A percentile compares a stretch with the other conserved stretches of the same genome.
Conservation (phyloP, 1,284 basidiomycete species). For the Papiliotrema terrestris region DNA sequence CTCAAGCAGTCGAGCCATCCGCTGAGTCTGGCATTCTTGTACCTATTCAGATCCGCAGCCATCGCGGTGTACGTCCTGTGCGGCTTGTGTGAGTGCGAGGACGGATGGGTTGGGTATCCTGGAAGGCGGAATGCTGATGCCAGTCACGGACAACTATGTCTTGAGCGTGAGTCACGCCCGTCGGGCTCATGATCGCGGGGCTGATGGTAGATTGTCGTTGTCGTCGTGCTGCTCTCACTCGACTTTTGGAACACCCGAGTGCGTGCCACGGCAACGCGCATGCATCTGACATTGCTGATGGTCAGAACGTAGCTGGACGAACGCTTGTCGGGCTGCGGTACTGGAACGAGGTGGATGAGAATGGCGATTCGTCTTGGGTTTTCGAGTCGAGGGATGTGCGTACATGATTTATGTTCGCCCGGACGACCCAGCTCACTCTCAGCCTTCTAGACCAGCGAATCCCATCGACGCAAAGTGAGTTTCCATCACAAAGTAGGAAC, state of each 20-base stretch:
- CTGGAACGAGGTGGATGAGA: slow-evolving; percentile 97
- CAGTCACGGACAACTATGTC: slow-evolving; percentile 78
- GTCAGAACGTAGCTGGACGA: slow-evolving; percentile 82
- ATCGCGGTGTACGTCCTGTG: slow-evolving; percentile 83
- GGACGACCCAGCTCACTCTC: not conserved
- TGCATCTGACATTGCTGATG: slow-evolving; percentile 2
- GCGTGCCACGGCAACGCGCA: too few relatives aligned
- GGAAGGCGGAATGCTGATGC: not conserved
- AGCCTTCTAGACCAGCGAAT: slow-evolving; percentile 88
- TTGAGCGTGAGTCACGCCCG: slow-evolving; percentile 62
- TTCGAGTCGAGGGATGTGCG: slow-evolving; percentile 88
- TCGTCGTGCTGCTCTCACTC: slow-evolving; percentile 85
- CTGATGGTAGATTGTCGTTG: slow-evolving; percentile 69
- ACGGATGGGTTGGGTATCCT: not conserved
- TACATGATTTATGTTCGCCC: slow-evolving; percentile 5
- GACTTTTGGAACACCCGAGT: slow-evolving; percentile 97
- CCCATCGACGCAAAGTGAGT: slow-evolving; percentile 80
- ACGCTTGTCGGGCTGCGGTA: slow-evolving; percentile 87
- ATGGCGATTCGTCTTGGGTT: slow-evolving; percentile 93
- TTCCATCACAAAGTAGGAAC: too few relatives aligned
- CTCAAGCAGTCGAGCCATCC: slow-evolving; percentile 72
- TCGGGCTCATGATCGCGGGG: not conserved
- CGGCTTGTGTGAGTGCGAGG: slow-evolving; percentile 53
- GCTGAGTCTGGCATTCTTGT: slow-evolving; percentile 74
- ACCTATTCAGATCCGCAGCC: slow-evolving; percentile 77